Evolutionary conservation across 1,284 basidiomycete genomes (phyloP).

Genomic region (Phylloboletellus chloephorus): DNA sequence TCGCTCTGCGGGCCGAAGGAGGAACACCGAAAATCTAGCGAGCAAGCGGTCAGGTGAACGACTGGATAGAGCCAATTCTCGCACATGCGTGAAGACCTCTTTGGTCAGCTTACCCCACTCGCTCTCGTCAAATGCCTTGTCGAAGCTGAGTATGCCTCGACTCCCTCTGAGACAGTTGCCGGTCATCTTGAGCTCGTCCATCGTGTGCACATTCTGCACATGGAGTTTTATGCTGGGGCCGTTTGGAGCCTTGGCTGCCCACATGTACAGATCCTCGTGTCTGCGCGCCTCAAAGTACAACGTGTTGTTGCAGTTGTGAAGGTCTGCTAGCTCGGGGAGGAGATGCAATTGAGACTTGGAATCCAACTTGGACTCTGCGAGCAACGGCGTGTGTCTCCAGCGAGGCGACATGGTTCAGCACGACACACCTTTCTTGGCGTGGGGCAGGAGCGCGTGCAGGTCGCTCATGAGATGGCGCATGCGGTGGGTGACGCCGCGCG

Average conservation of each 20-base stretch:
- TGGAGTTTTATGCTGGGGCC: constrained; percentile 97
- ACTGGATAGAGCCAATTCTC: constrained; percentile 30
- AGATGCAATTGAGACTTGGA: constrained; percentile 94
- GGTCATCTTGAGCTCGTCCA: constrained; percentile 99
- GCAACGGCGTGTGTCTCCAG: constrained; percentile 1
- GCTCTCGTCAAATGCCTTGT: constrained; percentile 83
- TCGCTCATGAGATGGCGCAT: constrained; percentile 99
- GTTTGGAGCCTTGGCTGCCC: constrained; percentile 96
- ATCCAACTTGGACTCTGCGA: constrained; percentile 89
- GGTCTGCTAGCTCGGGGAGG: constrained; percentile 94
- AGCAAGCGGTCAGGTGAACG: constrained; percentile 12
- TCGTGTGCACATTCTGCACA: constrained; percentile 98
- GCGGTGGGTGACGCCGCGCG: constrained; percentile 90
- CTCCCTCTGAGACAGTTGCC: constrained; percentile 98
- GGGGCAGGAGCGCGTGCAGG: constrained; percentile 85
- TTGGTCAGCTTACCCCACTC: constrained; percentile 90
- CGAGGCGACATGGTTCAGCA: background rate
- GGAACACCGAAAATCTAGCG: constrained; percentile 92
- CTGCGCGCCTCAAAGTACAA: constrained; percentile 96
- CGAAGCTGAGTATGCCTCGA: constrained; percentile 89
- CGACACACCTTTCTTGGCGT: constrained; percentile 88
- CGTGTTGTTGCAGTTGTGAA: constrained; percentile 97
- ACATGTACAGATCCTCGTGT: constrained; percentile 95
- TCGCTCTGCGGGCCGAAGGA: constrained; percentile 80
- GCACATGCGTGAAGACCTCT: constrained; percentile 93